Conservation (phyloP, 331 rosid species). For the Acacia pycnantha region DNA sequence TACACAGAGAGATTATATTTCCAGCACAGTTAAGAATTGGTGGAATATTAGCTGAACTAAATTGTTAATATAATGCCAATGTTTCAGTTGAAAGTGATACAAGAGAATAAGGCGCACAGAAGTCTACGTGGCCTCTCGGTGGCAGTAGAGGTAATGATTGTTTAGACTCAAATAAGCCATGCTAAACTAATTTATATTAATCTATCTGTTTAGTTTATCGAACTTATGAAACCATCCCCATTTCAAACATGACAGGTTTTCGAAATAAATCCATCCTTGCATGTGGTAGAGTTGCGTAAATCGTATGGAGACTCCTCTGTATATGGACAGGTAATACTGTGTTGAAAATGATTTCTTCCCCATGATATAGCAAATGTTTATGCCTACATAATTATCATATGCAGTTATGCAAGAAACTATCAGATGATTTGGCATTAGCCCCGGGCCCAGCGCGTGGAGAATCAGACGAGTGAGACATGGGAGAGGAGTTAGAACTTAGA, state of each 20-base stretch:
- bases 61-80: not conserved
- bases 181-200: not conserved
- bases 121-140: slow-evolving; percentile 64
- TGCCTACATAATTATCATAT: not conserved
- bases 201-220: not conserved
- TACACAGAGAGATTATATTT: not conserved
- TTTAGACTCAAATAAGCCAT: not conserved
- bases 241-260: slow-evolving; percentile 54
- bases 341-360: not conserved
- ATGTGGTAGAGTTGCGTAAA: slow-evolving; percentile 78
- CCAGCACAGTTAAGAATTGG: not conserved
- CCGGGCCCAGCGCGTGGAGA: slow-evolving; percentile 34
- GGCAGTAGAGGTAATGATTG: slow-evolving; percentile 68
- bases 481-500: not conserved
- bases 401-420: slow-evolving; percentile 77
- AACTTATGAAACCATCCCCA: slow-evolving; percentile 13
- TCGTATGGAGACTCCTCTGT: slow-evolving; percentile 74
- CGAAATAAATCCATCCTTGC: slow-evolving; percentile 72
- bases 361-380: not conserved
- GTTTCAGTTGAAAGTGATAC: slow-evolving; percentile 77
- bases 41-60: slow-evolving; percentile 4
- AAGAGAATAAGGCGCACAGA: slow-evolving; percentile 50
- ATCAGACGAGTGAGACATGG: slow-evolving; percentile 12
- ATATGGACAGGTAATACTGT: slow-evolving; percentile 60
- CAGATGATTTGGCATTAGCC: slow-evolving; percentile 67